Evolutionary conservation across 345 rosid species (phyloP), one percentile per base, ranked within the genome.

Genomic region (Gossypium australe): DNA sequence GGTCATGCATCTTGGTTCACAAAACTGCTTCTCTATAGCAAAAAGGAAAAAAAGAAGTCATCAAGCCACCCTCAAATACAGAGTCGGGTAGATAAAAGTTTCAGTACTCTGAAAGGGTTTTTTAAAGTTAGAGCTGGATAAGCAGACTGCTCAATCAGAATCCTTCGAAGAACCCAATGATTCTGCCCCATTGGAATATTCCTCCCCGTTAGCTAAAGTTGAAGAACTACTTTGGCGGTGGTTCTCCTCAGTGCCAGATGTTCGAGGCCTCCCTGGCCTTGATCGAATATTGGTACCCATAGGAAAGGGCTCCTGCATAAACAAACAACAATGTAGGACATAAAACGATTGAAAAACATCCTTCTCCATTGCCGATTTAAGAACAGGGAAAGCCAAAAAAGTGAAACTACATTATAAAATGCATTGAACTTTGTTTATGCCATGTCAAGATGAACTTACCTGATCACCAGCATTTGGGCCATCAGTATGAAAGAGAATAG

Each of bases 401-500:
- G 63, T 62, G 43, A 16, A 52, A 71, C 63, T 53, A 13, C 12
- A 57, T 7, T 18, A 56, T 6, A 27, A 38, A 55, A 24, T 45
- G 13, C 22, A 64, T 45, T 24, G 65, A 78, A 67, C 71, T 25
- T 34, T 67, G 72, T 44, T 43, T 34, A 72, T 27, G 12, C 13
- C 9, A 58, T 58, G 71, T 47, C 72, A 43, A 49, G 56, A 53
- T 11, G 38, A 58, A 71, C 29, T 20, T 80, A 92, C 97, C 88
- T 88, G 94, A 85, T 89, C 94, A 78, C 97, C 94, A 72, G 97
- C 94, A 72, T 89, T 89, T 65, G 97, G 94, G 73, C 97, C 94
- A 75, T 87, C 94, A 1, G 97, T 89, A 81, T 89, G 92, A 72
- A 92, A 92, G 73, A 92, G 92, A 75, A 92, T 89, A 78, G 97